phyloP scores from a whole-genome alignment of 2,329 filamentous ascomycete genomes.

The Elsinoe necatrix region DNA sequence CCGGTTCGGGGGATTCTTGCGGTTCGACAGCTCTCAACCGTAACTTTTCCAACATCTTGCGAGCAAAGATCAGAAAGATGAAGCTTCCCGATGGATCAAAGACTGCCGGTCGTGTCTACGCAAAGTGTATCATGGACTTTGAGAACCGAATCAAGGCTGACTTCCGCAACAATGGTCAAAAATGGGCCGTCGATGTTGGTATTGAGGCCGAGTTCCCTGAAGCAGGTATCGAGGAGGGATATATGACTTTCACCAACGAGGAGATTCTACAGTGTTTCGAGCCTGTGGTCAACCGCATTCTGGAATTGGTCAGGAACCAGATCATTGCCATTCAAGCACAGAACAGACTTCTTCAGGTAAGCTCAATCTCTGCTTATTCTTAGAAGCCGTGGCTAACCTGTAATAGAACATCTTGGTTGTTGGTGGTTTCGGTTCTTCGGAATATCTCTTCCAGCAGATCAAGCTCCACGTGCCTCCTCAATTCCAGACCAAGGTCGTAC shows the following conservation, averaged over 20 bases:
- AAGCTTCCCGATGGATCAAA: slow-evolving; percentile 94
- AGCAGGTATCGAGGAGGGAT: slow-evolving; percentile 95
- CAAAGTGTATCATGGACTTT: slow-evolving; percentile 99
- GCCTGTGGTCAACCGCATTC: slow-evolving; percentile 91
- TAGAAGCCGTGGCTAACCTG: slow-evolving; percentile 23
- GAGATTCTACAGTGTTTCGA: slow-evolving; percentile 99
- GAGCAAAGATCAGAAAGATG: slow-evolving; percentile 98
- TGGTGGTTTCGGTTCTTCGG: slow-evolving; percentile 94
- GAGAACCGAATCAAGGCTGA: slow-evolving; percentile 99
- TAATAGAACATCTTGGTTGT: slow-evolving; percentile 82
- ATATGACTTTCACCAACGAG: slow-evolving; percentile 99
- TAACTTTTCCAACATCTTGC: slow-evolving; percentile 95
- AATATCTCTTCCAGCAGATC: slow-evolving; percentile 99
- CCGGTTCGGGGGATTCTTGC: slow-evolving; percentile 93
- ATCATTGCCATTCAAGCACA: slow-evolving; percentile 98
- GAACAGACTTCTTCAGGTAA: slow-evolving; percentile 75
- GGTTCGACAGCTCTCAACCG: slow-evolving; percentile 96
- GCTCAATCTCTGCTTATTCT: slow-evolving; percentile 19
- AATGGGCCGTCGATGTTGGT: slow-evolving; percentile 97
- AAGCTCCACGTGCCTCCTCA: slow-evolving; percentile 96
- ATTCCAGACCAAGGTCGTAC: slow-evolving; percentile 96
- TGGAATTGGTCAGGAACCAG: slow-evolving; percentile 93
- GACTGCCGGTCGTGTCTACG: slow-evolving; percentile 95
- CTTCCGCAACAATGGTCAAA: slow-evolving; percentile 97
- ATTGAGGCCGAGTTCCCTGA: slow-evolving; percentile 98